Evolutionary conservation across 2,329 filamentous ascomycete genomes (phyloP).

Genomic region (Blastomyces gilchristii): DNA sequence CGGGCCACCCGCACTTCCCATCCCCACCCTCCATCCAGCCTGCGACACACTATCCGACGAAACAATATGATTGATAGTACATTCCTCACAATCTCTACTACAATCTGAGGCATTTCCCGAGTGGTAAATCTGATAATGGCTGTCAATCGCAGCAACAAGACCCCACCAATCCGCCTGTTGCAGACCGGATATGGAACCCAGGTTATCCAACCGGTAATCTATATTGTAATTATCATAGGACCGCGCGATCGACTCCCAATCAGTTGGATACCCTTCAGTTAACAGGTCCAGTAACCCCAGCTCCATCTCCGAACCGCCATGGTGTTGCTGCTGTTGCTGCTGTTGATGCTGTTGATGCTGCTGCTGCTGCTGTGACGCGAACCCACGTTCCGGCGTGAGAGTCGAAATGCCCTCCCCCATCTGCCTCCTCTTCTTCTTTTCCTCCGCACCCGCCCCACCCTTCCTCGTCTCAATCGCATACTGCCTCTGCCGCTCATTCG

Average conservation of each 20-base stretch:
- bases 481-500: constrained; percentile 48
- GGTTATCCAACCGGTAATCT: constrained; percentile 31
- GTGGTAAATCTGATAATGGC: constrained; percentile 34
- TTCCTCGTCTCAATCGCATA: constrained; percentile 49
- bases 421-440: constrained; percentile 26
- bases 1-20: constrained; percentile 18
- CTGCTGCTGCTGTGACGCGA: constrained; percentile 15
- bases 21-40: constrained; percentile 31
- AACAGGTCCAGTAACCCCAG: constrained; percentile 29
- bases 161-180: constrained; percentile 35
- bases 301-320: constrained; percentile 18
- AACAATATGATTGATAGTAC: constrained; percentile 29
- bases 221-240: constrained; percentile 33
- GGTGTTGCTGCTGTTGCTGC: neutral
- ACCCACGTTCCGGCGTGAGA: constrained; percentile 17
- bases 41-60: constrained; percentile 24
- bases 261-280: constrained; percentile 29
- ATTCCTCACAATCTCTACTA: constrained; percentile 24
- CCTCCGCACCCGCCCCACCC: constrained; percentile 29
- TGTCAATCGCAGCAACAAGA: constrained; percentile 36
- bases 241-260: constrained; percentile 30
- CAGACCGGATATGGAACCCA: constrained; percentile 34
- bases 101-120: constrained; percentile 26
- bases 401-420: constrained; percentile 10
- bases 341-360: constrained; percentile 1